Evolutionary conservation across 805 yeast species (phyloP).

Genomic region (Ogataea ramenticola): DNA sequence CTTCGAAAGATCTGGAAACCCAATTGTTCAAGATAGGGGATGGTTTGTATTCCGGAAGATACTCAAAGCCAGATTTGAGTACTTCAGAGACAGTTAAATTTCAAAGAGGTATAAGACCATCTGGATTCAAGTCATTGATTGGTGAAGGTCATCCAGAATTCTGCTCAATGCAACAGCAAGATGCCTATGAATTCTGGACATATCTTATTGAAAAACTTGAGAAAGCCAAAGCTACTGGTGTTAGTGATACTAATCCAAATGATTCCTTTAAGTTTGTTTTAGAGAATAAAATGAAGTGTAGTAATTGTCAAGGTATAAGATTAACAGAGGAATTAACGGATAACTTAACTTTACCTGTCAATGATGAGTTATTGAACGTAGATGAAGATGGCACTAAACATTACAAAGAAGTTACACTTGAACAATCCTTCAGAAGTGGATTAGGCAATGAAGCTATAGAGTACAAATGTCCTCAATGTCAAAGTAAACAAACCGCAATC

Average conservation of each 20-base stretch:
- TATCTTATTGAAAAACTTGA: slow-evolving; percentile 62
- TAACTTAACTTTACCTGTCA: slow-evolving; percentile 54
- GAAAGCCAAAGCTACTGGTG: slow-evolving; percentile 26
- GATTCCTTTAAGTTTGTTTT: slow-evolving; percentile 56
- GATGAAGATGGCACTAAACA: slow-evolving; percentile 38
- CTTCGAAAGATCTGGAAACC: slow-evolving; percentile 58
- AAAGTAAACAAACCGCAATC: slow-evolving; percentile 26
- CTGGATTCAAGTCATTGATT: slow-evolving; percentile 64
- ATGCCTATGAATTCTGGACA: slow-evolving; percentile 82
- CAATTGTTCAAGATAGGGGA: slow-evolving; percentile 77
- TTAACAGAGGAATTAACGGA: slow-evolving; percentile 52
- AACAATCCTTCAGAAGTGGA: slow-evolving; percentile 39
- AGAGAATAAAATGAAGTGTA: slow-evolving; percentile 56
- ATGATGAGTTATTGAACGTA: slow-evolving; percentile 29
- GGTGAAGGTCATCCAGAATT: slow-evolving; percentile 81
- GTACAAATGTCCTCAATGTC: slow-evolving; percentile 54
- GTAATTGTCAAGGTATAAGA: slow-evolving; percentile 53
- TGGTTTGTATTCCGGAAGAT: slow-evolving; percentile 70
- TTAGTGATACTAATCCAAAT: slow-evolving; percentile 35
- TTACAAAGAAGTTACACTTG: slow-evolving; percentile 43
- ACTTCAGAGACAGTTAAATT: slow-evolving; percentile 38
- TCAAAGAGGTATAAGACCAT: slow-evolving; percentile 73
- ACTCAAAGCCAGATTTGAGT: slow-evolving; percentile 49
- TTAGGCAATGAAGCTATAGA: slow-evolving; percentile 50
- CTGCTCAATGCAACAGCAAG: slow-evolving; percentile 84